phyloP scores from a whole-genome alignment of 257 asterid species.

The Fraxinus americana region DNA sequence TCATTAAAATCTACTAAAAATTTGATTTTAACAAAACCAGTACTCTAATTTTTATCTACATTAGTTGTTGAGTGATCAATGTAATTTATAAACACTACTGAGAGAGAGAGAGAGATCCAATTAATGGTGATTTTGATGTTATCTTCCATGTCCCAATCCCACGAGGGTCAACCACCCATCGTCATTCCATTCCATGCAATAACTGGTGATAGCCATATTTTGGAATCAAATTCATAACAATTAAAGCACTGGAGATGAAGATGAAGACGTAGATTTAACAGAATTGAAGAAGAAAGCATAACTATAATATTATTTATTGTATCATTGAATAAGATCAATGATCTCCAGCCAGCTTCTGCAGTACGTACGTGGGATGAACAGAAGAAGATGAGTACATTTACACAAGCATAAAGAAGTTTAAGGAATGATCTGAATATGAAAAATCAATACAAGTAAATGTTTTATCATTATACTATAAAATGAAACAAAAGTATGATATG shows the following conservation, averaged over 20 bases:
- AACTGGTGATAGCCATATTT: background rate
- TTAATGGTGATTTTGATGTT: background rate
- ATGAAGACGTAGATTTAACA: background rate
- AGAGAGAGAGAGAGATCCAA: background rate
- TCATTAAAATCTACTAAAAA: too few species aligned
- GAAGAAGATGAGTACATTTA: background rate
- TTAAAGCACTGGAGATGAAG: background rate
- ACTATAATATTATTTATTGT: too few species aligned
- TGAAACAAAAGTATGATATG: constrained; percentile 30
- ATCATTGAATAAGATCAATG: background rate
- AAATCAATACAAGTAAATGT: constrained; percentile 29
- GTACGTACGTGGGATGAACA: background rate
- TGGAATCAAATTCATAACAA: background rate
- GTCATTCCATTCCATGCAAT: background rate
- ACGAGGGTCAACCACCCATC: background rate
- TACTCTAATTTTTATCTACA: too few species aligned
- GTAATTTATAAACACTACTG: too few species aligned
- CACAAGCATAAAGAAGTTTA: background rate
- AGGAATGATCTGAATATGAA: constrained; percentile 21
- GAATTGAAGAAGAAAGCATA: background rate
- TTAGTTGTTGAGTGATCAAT: too few species aligned
- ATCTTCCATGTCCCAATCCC: background rate
- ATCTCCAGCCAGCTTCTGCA: background rate
- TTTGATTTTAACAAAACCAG: too few species aligned
- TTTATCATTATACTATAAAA: constrained; percentile 37